Conservation (phyloP, 495 filamentous ascomycete genomes). For the Aspergillus panamensis region DNA sequence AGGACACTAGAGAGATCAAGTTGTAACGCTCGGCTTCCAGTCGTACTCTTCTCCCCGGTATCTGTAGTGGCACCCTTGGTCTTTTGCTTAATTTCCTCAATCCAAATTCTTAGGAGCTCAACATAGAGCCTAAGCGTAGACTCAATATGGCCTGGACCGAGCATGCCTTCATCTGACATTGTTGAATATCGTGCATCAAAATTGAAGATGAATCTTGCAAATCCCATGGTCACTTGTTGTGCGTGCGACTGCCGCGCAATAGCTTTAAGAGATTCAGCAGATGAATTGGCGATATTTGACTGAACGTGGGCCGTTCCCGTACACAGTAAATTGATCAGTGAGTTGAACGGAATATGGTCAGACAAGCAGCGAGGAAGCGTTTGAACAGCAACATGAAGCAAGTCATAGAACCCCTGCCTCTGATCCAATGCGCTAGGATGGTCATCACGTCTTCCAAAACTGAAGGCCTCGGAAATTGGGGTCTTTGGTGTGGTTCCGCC, state of each 20-base stretch:
- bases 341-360: conserved; percentile 85
- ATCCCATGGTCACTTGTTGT: conserved; percentile 94
- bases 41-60: conserved; percentile 50
- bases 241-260: conserved; percentile 92
- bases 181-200: conserved; percentile 96
- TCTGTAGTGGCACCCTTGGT: conserved; percentile 68
- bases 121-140: conserved; percentile 90
- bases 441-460: conserved; percentile 79
- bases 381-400: conserved; percentile 93
- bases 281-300: conserved; percentile 85
- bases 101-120: conserved; percentile 92
- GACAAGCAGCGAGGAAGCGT: conserved; percentile 90
- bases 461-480: conserved; percentile 90
- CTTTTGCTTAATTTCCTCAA: conserved; percentile 89
- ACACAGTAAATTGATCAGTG: conserved; percentile 90
- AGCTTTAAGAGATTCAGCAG: conserved; percentile 86
- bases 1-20: conserved; percentile 83
- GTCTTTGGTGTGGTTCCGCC: conserved; percentile 82
- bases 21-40: conserved; percentile 61
- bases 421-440: conserved; percentile 70
- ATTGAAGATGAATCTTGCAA: conserved; percentile 94
- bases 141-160: conserved; percentile 92
- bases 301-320: conserved; percentile 96
- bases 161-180: conserved; percentile 96
- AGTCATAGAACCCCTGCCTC: conserved; percentile 91